These are phyloP conservation scores for Salicornia ramosissima DNA, from an alignment of 148 eudicot species.

Conservation along the genomic window DNA sequence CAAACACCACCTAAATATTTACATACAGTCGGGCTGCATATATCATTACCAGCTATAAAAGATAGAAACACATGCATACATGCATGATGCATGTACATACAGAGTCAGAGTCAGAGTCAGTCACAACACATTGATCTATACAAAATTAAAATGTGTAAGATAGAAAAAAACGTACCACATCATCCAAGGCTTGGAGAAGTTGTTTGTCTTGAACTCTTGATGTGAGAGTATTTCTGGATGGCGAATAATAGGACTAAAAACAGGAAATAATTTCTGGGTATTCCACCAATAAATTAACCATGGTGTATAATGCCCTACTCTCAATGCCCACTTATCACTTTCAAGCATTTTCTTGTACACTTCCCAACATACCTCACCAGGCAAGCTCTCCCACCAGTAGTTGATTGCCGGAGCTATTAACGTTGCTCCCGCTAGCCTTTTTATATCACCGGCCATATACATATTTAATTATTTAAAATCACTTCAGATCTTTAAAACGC, in stretches of 20 bases:
- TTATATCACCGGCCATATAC: too few relatives aligned
- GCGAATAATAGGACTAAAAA: conserved; percentile 23
- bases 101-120: too few relatives aligned
- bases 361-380: conserved; percentile 47
- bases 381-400: conserved; percentile 70
- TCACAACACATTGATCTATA: too few relatives aligned
- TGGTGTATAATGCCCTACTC: conserved; percentile 59
- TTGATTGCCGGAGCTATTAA: conserved; percentile 61
- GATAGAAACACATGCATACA: too few relatives aligned
- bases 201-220: conserved; percentile 51
- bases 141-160: too few relatives aligned
- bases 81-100: too few relatives aligned
- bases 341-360: conserved; percentile 38
- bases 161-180: conserved; percentile 20
- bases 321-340: conserved; percentile 54
- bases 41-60: too few relatives aligned
- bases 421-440: conserved; percentile 66
- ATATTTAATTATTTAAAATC: too few relatives aligned
- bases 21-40: too few relatives aligned
- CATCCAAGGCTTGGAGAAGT: conserved; percentile 19
- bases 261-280: conserved; percentile 58
- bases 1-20: too few relatives aligned
- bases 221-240: conserved; percentile 35
- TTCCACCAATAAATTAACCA: conserved; percentile 84
- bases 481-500: too few relatives aligned